Base-by-base conservation (phyloP, 176 grass and related monocot genomes). In the Calamus simplicifolius region DNA sequence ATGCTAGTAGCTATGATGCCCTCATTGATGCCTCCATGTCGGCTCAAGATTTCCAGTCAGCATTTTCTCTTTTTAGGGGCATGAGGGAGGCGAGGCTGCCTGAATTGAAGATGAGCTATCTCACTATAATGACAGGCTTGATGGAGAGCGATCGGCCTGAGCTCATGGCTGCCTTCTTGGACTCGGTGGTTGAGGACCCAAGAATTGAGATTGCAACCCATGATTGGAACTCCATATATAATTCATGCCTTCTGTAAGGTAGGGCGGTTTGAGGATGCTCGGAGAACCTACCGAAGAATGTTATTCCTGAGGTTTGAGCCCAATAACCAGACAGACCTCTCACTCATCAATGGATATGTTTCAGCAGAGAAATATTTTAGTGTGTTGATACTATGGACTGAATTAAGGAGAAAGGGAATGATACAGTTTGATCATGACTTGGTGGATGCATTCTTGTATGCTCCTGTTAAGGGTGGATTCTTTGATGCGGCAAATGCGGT, bases 221-320 rank as follows among this genome's bases (percentile, higher is more conserved):
- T 61, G 93, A 91, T 53, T 97, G 93, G 93, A 97, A 97, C 57
- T 97, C 93, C 12, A 97, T n/a, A n/a, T n/a, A n/a, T 91, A 66
- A 82, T 97, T 57, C 93, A 97, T 67, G 87, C 93, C 66, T 97
- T 97, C 62, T 91, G 75, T 73, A 97, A 97, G 63, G 75, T 85
- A 25, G 87, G 93, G 38, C 77, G 78, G 59, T 75, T 97, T 30
- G 93, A 97, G 69, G 84, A 97, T 76, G 93, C 93, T 69, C 80
- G 65, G 68, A 88, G 87, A 49, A 88, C 87, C 62, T 91, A 97
- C 49, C 68, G 75, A 66, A 91, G 93, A 76, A 97, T 97, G 93
- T 23, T 83, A 7, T 91, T 88, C 74, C 77, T 97, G 52, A 82
- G 81, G 72, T 97, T 75, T 73, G 84, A 88, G 75, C 87, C 87